These are phyloP conservation scores for Castanopsis chinensis DNA, from an alignment of 306 rosid species.

Conservation along the genomic window DNA sequence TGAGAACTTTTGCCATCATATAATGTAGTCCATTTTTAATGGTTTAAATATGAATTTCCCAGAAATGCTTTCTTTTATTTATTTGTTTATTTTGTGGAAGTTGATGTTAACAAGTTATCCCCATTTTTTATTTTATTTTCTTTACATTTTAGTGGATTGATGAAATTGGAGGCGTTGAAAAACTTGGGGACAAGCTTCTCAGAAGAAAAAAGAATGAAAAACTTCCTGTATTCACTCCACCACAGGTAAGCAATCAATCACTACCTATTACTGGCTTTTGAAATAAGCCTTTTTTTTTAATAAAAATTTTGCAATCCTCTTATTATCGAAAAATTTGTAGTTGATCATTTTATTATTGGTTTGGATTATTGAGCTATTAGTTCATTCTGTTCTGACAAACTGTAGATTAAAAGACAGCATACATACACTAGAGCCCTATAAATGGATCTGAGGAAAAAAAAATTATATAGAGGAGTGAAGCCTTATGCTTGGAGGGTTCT, in stretches of 20 bases:
- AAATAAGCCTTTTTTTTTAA: neutral
- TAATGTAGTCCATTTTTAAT: neutral
- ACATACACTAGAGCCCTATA: neutral
- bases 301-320: no score
- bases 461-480: neutral
- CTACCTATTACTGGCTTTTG: neutral
- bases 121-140: conserved; percentile 18
- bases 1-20: neutral
- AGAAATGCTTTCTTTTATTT: neutral
- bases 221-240: conserved; percentile 84
- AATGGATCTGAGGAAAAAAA: neutral
- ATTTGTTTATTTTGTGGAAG: neutral
- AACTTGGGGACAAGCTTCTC: conserved; percentile 63
- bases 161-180: conserved; percentile 82
- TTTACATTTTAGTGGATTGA: conserved; percentile 72
- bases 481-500: no score
- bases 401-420: neutral
- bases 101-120: conserved; percentile 14
- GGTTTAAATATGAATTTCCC: neutral
- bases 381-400: neutral
- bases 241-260: conserved; percentile 52
- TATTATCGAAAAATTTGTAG: neutral
- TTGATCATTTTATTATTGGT: neutral
- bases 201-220: conserved; percentile 54
- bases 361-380: neutral